These are phyloP conservation scores for Sclerotiophoma versabilis DNA, from an alignment of 2,329 filamentous ascomycete species.

Conservation along the genomic window DNA sequence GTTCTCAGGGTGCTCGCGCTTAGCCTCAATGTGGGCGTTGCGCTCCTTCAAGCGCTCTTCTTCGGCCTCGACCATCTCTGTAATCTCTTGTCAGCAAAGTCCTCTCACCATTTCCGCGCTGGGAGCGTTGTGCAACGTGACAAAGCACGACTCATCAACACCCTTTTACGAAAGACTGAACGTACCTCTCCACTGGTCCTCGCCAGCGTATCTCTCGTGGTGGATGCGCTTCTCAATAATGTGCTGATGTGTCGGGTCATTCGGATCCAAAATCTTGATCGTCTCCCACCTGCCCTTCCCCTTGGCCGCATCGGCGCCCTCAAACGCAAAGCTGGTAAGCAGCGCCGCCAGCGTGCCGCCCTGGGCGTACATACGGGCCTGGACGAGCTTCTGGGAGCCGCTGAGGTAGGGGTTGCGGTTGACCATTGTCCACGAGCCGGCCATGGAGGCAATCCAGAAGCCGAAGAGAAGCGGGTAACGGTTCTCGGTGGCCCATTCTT, in stretches of 20 bases:
- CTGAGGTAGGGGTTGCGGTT: conserved; percentile 77
- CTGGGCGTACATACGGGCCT: conserved; percentile 94
- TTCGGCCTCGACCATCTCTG: conserved; percentile 84
- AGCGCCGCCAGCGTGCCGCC: conserved; percentile 85
- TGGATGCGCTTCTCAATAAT: conserved; percentile 87
- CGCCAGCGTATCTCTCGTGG: conserved; percentile 84
- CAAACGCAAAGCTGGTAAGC: conserved; percentile 81
- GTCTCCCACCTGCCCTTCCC: conserved; percentile 85
- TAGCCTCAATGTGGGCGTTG: conserved; percentile 36
- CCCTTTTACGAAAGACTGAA: conserved; percentile 17
- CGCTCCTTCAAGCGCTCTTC: conserved; percentile 67
- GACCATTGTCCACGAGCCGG: conserved; percentile 75
- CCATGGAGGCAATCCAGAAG: conserved; percentile 84
- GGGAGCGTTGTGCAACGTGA: conserved; percentile 13
- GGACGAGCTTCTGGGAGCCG: conserved; percentile 85
- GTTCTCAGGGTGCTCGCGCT: conserved; percentile 23
- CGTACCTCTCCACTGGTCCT: conserved; percentile 91
- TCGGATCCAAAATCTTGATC: conserved; percentile 78
- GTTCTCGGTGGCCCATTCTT: conserved; percentile 79
- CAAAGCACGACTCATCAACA: conserved; percentile 17
- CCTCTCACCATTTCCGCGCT: background rate
- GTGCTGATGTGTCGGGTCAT: conserved; percentile 82
- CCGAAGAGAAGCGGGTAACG: conserved; percentile 85
- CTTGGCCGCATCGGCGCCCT: conserved; percentile 78
- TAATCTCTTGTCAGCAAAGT: conserved; percentile 25